Base-by-base conservation (phyloP, 257 asterid genomes). In the Ehretia macrophylla region DNA sequence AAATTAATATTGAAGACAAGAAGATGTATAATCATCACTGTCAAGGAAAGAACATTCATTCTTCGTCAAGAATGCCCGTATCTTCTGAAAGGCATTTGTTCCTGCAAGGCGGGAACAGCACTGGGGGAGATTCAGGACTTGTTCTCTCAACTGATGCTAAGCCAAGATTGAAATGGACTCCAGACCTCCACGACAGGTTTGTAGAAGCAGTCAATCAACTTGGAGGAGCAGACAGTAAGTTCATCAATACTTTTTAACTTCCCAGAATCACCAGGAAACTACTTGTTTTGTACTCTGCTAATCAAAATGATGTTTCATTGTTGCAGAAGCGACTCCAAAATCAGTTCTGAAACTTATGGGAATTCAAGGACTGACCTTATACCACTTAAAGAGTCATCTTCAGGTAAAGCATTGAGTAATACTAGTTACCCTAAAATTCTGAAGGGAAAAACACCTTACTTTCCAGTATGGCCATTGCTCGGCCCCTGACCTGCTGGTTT, bases 201-300 rank as follows among this genome's bases (percentile, higher is more conserved):
- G 71, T 81, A 51, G 95, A 93, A 69, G 99, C 99, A 65, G 99
- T 93, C 19, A 86, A 85, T 73, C 95, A 93, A 70, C 79, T 93
- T 67, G 99, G 99, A 42, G 99, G 99, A 65, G 96, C 97, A 72
- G 99, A 93, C 67, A 93, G 99, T 93, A 81, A 82, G 97, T 56
- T 58, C 55, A 72, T 44, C 50, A 55, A 52, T 51, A 19, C 42
- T 23, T 19, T n/a, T 55, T 40, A 32, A 27, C 14, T 57, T 55
- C 54, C 27, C 19, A 51, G n/a, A 40, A 46, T 51, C 62, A 72
- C 64, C 62, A 74, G 35, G n/a, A 59, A 16, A 27, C 38, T 21
- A 52, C 14, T 18, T 49, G 20, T 49, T 49, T 17, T 49, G 23
- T n/a, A 13, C 27, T 17, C 54, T 20, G 5, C 37, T 52, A 52